A percentile compares a stretch with the other conserved stretches of the same genome.
Conservation (phyloP, 2,329 filamentous ascomycete genomes). For the Zymoseptoria pseudotritici region DNA sequence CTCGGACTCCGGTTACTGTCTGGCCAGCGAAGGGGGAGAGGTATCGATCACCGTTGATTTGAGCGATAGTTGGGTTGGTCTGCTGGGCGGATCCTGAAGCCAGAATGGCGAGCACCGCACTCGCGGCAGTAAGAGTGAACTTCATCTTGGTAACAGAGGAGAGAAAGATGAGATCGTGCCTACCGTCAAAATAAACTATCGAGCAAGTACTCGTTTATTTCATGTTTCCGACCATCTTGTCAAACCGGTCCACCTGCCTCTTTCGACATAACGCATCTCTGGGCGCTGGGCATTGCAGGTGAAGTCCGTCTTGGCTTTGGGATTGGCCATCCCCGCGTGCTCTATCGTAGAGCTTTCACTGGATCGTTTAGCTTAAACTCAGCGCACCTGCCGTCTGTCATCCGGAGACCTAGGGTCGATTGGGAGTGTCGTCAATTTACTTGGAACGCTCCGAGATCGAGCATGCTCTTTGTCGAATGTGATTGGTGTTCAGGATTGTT, state of each 20-base stretch:
- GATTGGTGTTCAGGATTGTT: too few relatives aligned
- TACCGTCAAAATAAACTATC: neutral
- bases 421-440: too few relatives aligned
- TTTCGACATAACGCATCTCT: neutral
- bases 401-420: too few relatives aligned
- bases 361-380: neutral
- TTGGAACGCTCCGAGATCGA: too few relatives aligned
- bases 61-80: slow-evolving; percentile 16
- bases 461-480: too few relatives aligned
- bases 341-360: neutral
- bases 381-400: neutral
- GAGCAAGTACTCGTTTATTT: neutral
- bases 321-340: neutral
- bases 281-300: neutral
- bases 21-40: slow-evolving; percentile 54
- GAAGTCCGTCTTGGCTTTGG: neutral
- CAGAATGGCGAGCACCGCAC: neutral
- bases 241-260: neutral
- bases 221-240: neutral
- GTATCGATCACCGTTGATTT: slow-evolving; percentile 61
- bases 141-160: neutral
- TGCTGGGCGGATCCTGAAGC: slow-evolving; percentile 3
- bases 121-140: neutral
- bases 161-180: neutral
- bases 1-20: slow-evolving; percentile 52